phyloP scores from a whole-genome alignment of 495 filamentous ascomycete species.

The Aspergillus asperescens region DNA sequence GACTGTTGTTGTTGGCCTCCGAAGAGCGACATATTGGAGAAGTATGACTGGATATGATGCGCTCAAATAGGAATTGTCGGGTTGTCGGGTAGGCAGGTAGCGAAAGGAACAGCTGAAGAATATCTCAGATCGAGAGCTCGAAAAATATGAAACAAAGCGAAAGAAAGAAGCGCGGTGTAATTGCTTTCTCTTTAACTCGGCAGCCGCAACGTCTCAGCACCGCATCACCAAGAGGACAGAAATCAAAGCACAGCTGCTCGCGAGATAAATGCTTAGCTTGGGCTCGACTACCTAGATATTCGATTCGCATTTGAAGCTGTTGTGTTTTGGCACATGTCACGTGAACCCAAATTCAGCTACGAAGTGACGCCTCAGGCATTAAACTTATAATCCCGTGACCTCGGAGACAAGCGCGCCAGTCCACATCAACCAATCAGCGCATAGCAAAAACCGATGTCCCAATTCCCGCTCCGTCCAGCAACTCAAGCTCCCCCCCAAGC shows the following conservation, averaged over 20 bases:
- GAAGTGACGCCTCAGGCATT: constrained; percentile 13
- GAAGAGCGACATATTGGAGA: constrained; percentile 36
- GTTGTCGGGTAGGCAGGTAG: not conserved
- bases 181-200: not conserved
- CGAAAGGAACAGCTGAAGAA: not conserved
- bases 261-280: not conserved
- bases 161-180: not conserved
- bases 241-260: not conserved
- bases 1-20: constrained; percentile 16
- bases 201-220: not conserved
- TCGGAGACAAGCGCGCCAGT: not conserved
- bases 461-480: constrained; percentile 2
- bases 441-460: constrained; percentile 19
- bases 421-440: constrained; percentile 15
- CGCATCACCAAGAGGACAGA: not conserved
- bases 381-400: not conserved
- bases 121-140: not conserved
- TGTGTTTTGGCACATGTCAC: constrained; percentile 16
- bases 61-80: not conserved
- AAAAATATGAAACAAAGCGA: not conserved
- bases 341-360: not conserved
- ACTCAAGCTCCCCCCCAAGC: not conserved
- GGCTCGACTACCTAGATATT: not conserved
- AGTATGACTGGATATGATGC: not conserved
- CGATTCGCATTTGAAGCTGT: not conserved